Evolutionary conservation across 2,329 filamentous ascomycete species (phyloP).

Genomic region (Arthrobotrys conoides): DNA sequence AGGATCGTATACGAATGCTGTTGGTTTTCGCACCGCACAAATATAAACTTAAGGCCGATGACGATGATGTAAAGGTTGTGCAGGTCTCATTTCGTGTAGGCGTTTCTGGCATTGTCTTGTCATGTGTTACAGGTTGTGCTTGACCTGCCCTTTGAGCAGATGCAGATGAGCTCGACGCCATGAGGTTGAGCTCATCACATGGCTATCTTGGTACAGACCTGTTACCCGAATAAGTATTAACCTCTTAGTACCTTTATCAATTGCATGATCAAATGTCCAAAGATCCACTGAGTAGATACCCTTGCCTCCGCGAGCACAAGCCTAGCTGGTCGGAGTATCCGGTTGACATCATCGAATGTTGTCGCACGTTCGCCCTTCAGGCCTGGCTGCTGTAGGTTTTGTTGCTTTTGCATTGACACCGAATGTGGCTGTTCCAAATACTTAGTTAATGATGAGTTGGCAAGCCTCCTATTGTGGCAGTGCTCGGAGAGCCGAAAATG

Average conservation of each 20-base stretch:
- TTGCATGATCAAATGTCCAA: slow-evolving; percentile 15
- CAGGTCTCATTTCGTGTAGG: slow-evolving; percentile 42
- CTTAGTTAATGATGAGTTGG: slow-evolving; percentile 38
- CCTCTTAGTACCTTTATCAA: background rate
- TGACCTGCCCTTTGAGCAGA: background rate
- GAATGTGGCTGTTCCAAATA: slow-evolving; percentile 34
- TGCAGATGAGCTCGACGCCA: slow-evolving; percentile 1
- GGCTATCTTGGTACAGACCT: background rate
- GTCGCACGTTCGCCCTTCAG: slow-evolving; percentile 14
- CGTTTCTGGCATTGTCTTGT: slow-evolving; percentile 31
- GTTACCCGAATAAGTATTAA: background rate
- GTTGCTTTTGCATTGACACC: slow-evolving; percentile 13
- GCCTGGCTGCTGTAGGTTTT: background rate
- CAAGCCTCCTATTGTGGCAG: slow-evolving; percentile 54
- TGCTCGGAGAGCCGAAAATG: slow-evolving; percentile 31
- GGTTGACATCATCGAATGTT: slow-evolving; percentile 49
- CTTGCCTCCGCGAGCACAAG: slow-evolving; percentile 45
- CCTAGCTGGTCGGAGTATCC: slow-evolving; percentile 46
- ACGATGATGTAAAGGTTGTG: slow-evolving; percentile 16
- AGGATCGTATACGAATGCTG: too few species aligned
- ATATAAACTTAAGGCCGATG: background rate
- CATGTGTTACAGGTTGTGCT: slow-evolving; percentile 8
- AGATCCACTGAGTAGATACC: slow-evolving; percentile 8
- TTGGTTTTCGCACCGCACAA: slow-evolving; percentile 1
- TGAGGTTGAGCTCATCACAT: slow-evolving; percentile 22